Evolutionary conservation across 768 basidiomycete species (phyloP).

Genomic region (Russula lepida): DNA sequence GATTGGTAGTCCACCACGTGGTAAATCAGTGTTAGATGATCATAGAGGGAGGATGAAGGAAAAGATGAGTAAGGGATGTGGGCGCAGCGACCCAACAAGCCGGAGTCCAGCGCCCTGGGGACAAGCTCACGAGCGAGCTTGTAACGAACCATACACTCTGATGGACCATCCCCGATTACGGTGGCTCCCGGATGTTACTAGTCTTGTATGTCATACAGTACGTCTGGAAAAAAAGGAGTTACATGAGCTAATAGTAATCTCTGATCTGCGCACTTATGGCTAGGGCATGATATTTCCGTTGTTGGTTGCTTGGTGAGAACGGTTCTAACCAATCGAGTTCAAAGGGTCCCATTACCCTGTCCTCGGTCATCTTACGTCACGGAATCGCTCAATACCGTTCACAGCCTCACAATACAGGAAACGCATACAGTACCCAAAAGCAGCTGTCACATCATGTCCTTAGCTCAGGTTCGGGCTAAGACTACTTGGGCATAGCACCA

Average conservation of each 20-base stretch:
- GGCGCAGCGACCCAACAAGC: too few species aligned
- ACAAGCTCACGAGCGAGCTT: too few species aligned
- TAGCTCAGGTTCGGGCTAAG: neutral
- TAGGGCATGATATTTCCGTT: neutral
- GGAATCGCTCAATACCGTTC: neutral
- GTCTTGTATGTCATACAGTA: neutral
- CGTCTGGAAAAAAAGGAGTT: neutral
- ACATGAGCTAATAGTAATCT: neutral
- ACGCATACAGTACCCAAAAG: neutral
- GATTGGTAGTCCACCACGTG: too few species aligned
- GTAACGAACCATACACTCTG: too few species aligned
- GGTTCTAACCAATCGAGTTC: neutral
- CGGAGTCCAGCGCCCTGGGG: too few species aligned
- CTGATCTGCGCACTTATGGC: too few species aligned
- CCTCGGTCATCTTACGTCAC: neutral
- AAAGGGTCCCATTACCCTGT: neutral
- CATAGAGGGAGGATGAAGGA: too few species aligned
- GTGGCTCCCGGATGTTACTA: too few species aligned
- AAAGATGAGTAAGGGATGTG: too few species aligned
- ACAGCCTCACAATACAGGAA: neutral
- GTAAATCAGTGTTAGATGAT: too few species aligned
- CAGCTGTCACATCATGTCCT: neutral
- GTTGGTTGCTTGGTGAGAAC: neutral
- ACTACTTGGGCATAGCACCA: neutral
- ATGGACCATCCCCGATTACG: too few species aligned